phyloP scores from a whole-genome alignment of 495 filamentous ascomycete species.

The Neurospora discreta region DNA sequence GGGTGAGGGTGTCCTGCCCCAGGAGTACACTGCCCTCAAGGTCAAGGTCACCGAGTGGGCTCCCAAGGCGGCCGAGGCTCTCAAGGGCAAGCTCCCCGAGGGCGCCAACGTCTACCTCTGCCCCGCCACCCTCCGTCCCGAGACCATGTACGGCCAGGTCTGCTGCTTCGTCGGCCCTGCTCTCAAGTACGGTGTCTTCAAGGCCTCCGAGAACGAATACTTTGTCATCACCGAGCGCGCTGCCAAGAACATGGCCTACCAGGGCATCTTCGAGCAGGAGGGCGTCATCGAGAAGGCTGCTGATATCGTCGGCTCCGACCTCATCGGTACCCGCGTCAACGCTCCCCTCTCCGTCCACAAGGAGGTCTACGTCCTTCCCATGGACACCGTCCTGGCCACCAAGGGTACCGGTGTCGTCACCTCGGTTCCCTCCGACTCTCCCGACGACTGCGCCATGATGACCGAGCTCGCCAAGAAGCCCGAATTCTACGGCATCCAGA shows the following conservation, averaged over 20 bases:
- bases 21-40: conserved; percentile 90
- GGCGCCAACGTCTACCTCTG: conserved; percentile 78
- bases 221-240: conserved; percentile 76
- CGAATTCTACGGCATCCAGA: conserved; percentile 94
- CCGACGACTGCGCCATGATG: conserved; percentile 88
- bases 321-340: conserved; percentile 75
- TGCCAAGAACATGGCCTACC: conserved; percentile 93
- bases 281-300: conserved; percentile 65
- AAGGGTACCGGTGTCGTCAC: conserved; percentile 97
- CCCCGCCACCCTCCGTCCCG: conserved; percentile 82
- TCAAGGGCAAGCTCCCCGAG: conserved; percentile 71
- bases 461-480: conserved; percentile 86
- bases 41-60: conserved; percentile 83
- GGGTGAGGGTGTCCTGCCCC: conserved; percentile 81
- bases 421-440: conserved; percentile 88
- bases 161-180: conserved; percentile 86
- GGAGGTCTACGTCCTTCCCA: conserved; percentile 78
- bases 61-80: conserved; percentile 50
- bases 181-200: conserved; percentile 71
- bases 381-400: conserved; percentile 81
- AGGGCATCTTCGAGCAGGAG: conserved; percentile 67
- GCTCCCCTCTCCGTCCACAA: conserved; percentile 86
- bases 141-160: conserved; percentile 97
- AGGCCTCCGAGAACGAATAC: conserved; percentile 72
- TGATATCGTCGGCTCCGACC: conserved; percentile 62